Percentiles rank a stretch among this genome's conserved stretches.
Evolutionary conservation across 2,329 filamentous ascomycete genomes (phyloP).

Genomic region (Coniella vitis): DNA sequence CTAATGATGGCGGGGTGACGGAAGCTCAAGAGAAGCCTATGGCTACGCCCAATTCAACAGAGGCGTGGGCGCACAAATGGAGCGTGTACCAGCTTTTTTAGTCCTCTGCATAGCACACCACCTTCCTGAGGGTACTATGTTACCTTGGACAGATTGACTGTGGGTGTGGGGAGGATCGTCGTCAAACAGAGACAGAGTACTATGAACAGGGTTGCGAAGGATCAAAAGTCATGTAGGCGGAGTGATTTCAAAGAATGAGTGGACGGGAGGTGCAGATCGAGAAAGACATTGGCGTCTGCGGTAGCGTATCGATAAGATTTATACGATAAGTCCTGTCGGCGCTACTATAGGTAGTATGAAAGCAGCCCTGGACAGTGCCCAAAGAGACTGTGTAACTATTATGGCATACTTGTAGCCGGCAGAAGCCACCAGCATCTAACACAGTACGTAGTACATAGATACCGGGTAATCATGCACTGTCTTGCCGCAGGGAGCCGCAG

Average conservation of each 20-base stretch:
- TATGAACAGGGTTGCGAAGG: too few species aligned
- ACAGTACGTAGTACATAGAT: too few species aligned
- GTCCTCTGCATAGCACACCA: background rate
- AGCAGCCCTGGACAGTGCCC: too few species aligned
- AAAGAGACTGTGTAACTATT: too few species aligned
- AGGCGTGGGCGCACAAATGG: background rate
- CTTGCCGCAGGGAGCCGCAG: background rate
- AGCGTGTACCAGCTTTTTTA: background rate
- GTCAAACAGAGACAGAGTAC: too few species aligned
- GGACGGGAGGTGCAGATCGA: background rate
- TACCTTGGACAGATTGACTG: too few species aligned
- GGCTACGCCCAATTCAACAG: background rate
- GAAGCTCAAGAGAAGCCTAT: background rate
- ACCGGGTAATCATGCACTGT: too few species aligned
- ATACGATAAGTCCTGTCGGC: background rate
- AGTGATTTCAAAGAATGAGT: too few species aligned
- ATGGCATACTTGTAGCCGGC: too few species aligned
- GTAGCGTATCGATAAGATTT: slow-evolving; percentile 1
- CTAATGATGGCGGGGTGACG: background rate
- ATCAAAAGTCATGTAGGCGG: too few species aligned
- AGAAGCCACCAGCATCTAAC: too few species aligned
- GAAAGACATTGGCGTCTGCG: background rate
- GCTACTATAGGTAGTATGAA: background rate
- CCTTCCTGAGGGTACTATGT: background rate
- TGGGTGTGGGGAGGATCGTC: too few species aligned